phyloP scores from a whole-genome alignment of 371 early-diverging fungal species.

The Saksenaea vasiformis region DNA sequence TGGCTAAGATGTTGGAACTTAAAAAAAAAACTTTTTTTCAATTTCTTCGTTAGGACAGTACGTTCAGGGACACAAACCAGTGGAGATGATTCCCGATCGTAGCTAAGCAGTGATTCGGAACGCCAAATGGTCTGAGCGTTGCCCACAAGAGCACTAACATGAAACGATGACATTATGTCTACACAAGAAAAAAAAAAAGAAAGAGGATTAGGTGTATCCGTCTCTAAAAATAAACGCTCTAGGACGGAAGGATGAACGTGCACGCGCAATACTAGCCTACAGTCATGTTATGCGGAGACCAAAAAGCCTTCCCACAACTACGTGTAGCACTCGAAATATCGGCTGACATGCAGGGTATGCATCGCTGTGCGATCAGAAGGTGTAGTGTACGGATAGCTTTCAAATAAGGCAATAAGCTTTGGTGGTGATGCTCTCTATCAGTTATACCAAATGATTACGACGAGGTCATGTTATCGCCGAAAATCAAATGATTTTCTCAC shows the following conservation, averaged over 20 bases:
- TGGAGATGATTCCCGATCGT: not conserved
- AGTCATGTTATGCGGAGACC: slow-evolving; percentile 3
- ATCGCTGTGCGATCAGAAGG: slow-evolving; percentile 2
- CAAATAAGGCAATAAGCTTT: slow-evolving; percentile 1
- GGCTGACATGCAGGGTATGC: slow-evolving; percentile 7
- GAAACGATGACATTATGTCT: not conserved
- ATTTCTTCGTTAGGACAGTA: not conserved
- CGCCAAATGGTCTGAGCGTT: slow-evolving; percentile 1
- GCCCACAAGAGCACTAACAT: not conserved
- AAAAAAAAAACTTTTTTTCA: not conserved
- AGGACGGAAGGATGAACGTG: not conserved
- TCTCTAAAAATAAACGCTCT: not conserved
- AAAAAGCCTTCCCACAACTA: not conserved
- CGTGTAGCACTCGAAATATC: slow-evolving; percentile 1
- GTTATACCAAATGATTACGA: not conserved
- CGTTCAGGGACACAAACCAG: not conserved
- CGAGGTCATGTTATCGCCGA: not conserved
- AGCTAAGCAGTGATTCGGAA: not conserved
- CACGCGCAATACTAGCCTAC: not conserved
- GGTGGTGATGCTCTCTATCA: not conserved
- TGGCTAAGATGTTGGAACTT: not conserved
- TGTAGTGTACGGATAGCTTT: not conserved
- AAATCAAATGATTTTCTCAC: not conserved
- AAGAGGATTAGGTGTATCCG: not conserved
- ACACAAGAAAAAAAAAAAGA: not conserved